phyloP scores from a whole-genome alignment of 176 grass and related monocot genomes.

The Avena sativa region DNA sequence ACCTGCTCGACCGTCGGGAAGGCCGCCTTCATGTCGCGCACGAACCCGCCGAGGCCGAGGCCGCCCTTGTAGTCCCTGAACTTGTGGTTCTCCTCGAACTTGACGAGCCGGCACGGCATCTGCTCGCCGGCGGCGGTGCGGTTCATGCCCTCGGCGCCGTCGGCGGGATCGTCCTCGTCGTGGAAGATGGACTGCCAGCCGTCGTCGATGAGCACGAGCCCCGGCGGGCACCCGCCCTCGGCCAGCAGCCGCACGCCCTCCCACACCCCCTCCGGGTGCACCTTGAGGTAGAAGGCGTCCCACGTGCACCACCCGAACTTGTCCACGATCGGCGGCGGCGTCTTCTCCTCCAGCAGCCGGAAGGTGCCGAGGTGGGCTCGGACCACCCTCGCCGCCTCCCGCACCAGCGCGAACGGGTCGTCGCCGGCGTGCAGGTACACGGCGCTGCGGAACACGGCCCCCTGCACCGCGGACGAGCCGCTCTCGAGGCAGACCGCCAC shows the following conservation, averaged over 20 bases:
- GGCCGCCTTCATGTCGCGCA: too few relatives aligned
- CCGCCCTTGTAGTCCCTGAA: too few relatives aligned
- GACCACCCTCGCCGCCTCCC: constrained; percentile 54
- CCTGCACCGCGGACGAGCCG: constrained; percentile 57
- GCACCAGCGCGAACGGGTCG: constrained; percentile 67
- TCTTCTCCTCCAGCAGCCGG: constrained; percentile 78
- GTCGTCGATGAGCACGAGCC: too few relatives aligned
- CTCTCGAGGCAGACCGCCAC: constrained; percentile 78
- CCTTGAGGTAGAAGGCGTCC: constrained; percentile 95
- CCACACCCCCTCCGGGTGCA: constrained; percentile 75
- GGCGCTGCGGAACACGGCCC: constrained; percentile 48
- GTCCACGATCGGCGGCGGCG: constrained; percentile 78
- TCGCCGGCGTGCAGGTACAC: constrained; percentile 82
- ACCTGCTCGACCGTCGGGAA: too few relatives aligned
- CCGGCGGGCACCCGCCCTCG: too few relatives aligned
- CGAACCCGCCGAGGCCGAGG: too few relatives aligned
- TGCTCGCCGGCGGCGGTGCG: too few relatives aligned
- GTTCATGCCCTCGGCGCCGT: too few relatives aligned
- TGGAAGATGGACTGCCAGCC: too few relatives aligned
- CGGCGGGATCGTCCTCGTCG: too few relatives aligned
- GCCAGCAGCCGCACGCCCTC: constrained; percentile 69
- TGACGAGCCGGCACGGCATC: too few relatives aligned
- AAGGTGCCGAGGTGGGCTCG: constrained; percentile 74
- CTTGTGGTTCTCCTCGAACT: too few relatives aligned
- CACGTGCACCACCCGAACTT: constrained; percentile 99